Conservation (phyloP, 139 green algal genomes). For the Deuterostichococcus epilithicus region DNA sequence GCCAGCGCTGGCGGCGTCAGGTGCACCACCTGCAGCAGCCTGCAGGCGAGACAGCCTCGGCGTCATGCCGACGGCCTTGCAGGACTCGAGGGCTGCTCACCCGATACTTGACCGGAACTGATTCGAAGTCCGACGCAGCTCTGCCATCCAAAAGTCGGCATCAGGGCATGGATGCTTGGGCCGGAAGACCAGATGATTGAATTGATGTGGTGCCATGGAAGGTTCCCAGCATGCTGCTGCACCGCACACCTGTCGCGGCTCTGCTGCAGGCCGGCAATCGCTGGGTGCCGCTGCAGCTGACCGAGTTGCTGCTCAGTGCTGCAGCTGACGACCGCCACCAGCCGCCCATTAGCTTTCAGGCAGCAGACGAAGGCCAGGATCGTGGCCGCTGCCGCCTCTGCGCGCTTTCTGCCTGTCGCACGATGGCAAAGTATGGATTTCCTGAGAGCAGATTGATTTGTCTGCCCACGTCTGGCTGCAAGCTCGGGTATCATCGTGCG, state of each 20-base stretch:
- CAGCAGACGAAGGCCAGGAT: constrained; percentile 31
- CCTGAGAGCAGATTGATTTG: no score
- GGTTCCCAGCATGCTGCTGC: no score
- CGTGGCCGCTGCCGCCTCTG: background rate
- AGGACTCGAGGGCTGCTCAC: no score
- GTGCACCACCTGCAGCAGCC: constrained; percentile 29
- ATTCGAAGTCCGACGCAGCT: no score
- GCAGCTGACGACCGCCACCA: constrained; percentile 31
- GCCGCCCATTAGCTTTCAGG: constrained; percentile 17
- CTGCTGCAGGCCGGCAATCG: constrained; percentile 11
- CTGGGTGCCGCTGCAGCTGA: constrained; percentile 32
- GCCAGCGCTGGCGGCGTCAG: constrained; percentile 14
- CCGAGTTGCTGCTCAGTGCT: background rate
- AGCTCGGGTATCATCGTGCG: no score
- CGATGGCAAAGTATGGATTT: no score
- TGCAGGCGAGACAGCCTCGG: no score
- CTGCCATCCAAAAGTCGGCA: background rate
- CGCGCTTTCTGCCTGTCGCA: background rate
- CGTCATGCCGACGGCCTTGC: no score
- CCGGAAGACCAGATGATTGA: background rate
- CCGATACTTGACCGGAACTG: no score
- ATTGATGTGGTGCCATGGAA: background rate
- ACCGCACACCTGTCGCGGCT: constrained; percentile 8
- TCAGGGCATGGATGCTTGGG: background rate
- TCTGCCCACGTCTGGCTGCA: no score